Evolutionary conservation across 129 eudicot genomes (phyloP).

Genomic region (Oenanthe sinensis): DNA sequence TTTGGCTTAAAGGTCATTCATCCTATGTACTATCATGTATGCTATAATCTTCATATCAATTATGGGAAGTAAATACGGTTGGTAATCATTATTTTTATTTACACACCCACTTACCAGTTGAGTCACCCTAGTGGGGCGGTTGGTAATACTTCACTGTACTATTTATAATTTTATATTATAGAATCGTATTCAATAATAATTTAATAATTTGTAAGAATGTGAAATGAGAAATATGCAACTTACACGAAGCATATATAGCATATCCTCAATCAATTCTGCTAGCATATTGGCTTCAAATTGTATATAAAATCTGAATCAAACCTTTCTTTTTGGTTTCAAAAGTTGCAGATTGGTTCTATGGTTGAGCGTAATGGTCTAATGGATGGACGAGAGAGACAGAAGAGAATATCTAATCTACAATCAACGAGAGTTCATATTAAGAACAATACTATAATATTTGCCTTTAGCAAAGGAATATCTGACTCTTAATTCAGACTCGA

Average conservation of each 20-base stretch:
- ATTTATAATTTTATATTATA: background rate
- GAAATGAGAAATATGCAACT: slow-evolving; percentile 16
- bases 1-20: background rate
- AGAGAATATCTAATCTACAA: slow-evolving; percentile 31
- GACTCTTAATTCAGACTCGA: slow-evolving; percentile 56
- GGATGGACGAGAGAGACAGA: slow-evolving; percentile 15
- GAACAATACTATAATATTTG: slow-evolving; percentile 30
- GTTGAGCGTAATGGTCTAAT: background rate
- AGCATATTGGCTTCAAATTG: slow-evolving; percentile 31
- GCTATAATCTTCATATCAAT: too few species aligned
- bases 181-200: background rate
- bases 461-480: slow-evolving; percentile 66
- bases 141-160: too few species aligned
- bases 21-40: slow-evolving; percentile 5
- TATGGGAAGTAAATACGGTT: too few species aligned
- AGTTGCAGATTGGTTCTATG: slow-evolving; percentile 36
- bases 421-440: slow-evolving; percentile 3
- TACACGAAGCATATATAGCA: slow-evolving; percentile 13
- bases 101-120: too few species aligned
- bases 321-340: slow-evolving; percentile 32
- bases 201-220: slow-evolving; percentile 1
- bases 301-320: slow-evolving; percentile 33
- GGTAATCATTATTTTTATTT: too few species aligned
- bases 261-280: slow-evolving; percentile 26
- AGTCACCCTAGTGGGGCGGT: too few species aligned